Evolutionary conservation across 176 grass and related monocot species (phyloP), one percentile per base, ranked within the genome.

Genomic region (Tillandsia leiboldiana): DNA sequence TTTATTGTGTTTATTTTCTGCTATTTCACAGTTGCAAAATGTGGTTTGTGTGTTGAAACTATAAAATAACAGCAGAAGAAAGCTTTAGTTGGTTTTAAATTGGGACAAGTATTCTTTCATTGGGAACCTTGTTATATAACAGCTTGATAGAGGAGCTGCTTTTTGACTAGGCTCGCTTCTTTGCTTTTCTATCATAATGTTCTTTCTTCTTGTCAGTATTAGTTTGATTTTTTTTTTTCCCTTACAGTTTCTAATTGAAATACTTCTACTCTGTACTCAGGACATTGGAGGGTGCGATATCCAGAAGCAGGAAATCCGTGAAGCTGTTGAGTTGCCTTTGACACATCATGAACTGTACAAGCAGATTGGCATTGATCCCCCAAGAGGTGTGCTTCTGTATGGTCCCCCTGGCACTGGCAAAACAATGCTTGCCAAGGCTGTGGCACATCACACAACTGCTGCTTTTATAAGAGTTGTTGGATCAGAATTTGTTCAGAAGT

Each of bases 231-330:
- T 61, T 6, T 18, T 61, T 2, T 22, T 61, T 18, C 2, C 7
- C 13, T 42, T 7, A 42, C 33, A 20, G n/a, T n/a, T 61, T 77
- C 65, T 11, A 13, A 47, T 51, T 20, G 18, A 51, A 3, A 23
- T 58, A 12, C 8, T 71, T 85, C 22, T 80, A 68, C 52, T 74
- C 67, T 48, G n/a, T 80, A 26, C 63, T n/a, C 77, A 99, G 94
- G 94, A 99, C 69, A 99, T 99, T 79, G 94, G 94, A 70, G 94
- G 94, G 51, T 99, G 94, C 42, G 89, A 99, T 66, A 99, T 99
- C 69, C 89, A 99, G 73, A 99, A 99, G 52, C 94, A 99, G 78
- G 94, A 99, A 86, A 99, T 93, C 9, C 79, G 87, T 50, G 94
- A 93, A 80, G 94, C 94, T 20, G 94, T 99, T 64, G 94, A 99